Evolutionary conservation across 1,284 basidiomycete species (phyloP).

Genomic region (Cystobasidium pallidum): DNA sequence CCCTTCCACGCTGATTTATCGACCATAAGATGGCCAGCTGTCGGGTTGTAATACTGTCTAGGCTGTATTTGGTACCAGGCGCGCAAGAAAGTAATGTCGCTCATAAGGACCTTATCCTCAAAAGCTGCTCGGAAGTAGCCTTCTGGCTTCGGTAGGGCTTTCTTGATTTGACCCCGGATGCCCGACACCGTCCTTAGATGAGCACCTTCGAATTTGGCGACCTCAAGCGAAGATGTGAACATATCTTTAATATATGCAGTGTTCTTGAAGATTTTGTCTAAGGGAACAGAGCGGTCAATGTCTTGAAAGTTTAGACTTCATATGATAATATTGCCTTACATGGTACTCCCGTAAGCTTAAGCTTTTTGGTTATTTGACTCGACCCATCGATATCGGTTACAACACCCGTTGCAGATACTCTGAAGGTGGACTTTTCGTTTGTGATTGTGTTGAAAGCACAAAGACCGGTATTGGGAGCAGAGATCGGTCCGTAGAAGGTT

Average conservation of each 20-base stretch:
- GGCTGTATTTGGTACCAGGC: slow-evolving; percentile 97
- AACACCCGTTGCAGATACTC: slow-evolving; percentile 90
- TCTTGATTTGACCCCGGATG: slow-evolving; percentile 95
- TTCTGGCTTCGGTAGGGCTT: slow-evolving; percentile 88
- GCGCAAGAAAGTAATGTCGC: slow-evolving; percentile 91
- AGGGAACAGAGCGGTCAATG: neutral
- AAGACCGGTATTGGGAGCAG: slow-evolving; percentile 93
- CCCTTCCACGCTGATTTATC: slow-evolving; percentile 79
- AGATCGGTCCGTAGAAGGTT: slow-evolving; percentile 90
- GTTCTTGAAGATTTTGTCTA: slow-evolving; percentile 94
- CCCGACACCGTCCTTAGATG: slow-evolving; percentile 94
- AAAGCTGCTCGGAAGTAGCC: slow-evolving; percentile 95
- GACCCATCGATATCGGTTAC: slow-evolving; percentile 90
- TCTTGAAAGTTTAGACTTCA: neutral
- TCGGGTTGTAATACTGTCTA: slow-evolving; percentile 94
- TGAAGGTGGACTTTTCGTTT: slow-evolving; percentile 72
- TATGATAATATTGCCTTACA: slow-evolving; percentile 53
- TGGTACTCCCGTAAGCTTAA: slow-evolving; percentile 93
- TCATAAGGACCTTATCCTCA: slow-evolving; percentile 96
- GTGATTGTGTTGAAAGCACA: slow-evolving; percentile 91
- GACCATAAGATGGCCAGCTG: slow-evolving; percentile 83
- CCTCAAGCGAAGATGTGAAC: slow-evolving; percentile 89
- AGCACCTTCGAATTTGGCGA: slow-evolving; percentile 98
- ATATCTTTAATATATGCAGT: slow-evolving; percentile 98
- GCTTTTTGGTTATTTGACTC: slow-evolving; percentile 95